Base-by-base conservation (phyloP, 768 basidiomycete species). In the Auricularia cornea region DNA sequence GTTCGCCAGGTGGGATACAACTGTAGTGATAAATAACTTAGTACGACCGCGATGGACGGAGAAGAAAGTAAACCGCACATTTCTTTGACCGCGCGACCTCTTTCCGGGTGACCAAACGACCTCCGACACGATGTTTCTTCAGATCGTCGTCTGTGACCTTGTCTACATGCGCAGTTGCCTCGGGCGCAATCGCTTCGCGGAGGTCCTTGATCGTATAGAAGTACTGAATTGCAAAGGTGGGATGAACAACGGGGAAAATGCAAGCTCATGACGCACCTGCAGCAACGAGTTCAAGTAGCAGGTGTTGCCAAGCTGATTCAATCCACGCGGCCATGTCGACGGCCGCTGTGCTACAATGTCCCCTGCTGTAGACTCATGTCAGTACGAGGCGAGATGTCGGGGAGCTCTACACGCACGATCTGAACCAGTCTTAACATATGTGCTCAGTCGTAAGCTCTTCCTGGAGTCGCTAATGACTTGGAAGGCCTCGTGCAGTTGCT, bases 141-240 rank as follows among this genome's bases (percentile, higher is more conserved):
- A 93, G 75, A 68, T 93, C 90, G 64, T 92, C 90, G 60, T 94
- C 90, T 3, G 86, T 84, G 60, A 88, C 75, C 65, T 89, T 91
- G 64, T 86, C 86, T 44, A 89, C 86, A 33, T 77, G 63, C 40
- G 84, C 86, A 16, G 87, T 64, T 0, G 79, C 69, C 67, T 87
- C 87, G 62, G 80, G 62, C 32, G 76, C 77, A 10, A 96, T 85
- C 5, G 89, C 86, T 23, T 88, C 86, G 33, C 94, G 83, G 30
- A 97, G 82, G 38, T 94, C 91, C 70, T 84, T 89, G 74, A 97
- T 93, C n/a, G 94, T 96, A 72, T 94, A 96, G 72, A 97, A 95
- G 72, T 96, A 97, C 89, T 96, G 71, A n/a, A 59, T 23, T 23
- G 33, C 11, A 11, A 10, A 48, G 20, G 3, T 51, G 23, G 20